phyloP scores from a whole-genome alignment of 768 basidiomycete genomes.

The Neoboletus subvelutipes region DNA sequence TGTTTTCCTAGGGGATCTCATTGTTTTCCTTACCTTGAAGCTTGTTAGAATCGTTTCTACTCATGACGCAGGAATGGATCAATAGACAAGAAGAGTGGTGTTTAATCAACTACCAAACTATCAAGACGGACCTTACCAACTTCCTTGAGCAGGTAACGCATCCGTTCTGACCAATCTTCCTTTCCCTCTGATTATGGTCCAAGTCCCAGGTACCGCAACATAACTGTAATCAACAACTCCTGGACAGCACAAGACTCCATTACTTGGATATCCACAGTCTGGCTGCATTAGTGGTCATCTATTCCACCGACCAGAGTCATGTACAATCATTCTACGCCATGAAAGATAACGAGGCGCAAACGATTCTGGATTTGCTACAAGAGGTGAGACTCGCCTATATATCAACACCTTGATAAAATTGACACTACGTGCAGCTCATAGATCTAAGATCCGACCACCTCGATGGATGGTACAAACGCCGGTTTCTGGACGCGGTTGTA shows the following conservation, averaged over 20 bases:
- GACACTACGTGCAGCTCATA: slow-evolving; percentile 21
- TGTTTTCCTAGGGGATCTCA: background rate
- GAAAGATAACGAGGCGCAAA: slow-evolving; percentile 23
- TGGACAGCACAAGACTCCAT: slow-evolving; percentile 14
- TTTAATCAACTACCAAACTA: slow-evolving; percentile 19
- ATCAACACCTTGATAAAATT: background rate
- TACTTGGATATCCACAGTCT: slow-evolving; percentile 24
- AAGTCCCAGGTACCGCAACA: slow-evolving; percentile 21
- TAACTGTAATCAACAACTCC: slow-evolving; percentile 19
- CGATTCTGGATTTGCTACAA: slow-evolving; percentile 29
- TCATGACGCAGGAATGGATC: slow-evolving; percentile 20
- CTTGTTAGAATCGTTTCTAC: slow-evolving; percentile 16
- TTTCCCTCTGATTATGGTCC: background rate
- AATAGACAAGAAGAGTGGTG: slow-evolving; percentile 25
- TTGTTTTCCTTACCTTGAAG: slow-evolving; percentile 5
- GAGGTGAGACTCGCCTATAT: slow-evolving; percentile 7
- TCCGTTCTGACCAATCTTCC: background rate
- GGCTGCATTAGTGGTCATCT: slow-evolving; percentile 23
- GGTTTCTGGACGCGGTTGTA: slow-evolving; percentile 30
- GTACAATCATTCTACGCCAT: slow-evolving; percentile 22
- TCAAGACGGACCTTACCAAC: slow-evolving; percentile 13
- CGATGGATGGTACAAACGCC: slow-evolving; percentile 27
- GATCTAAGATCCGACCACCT: slow-evolving; percentile 21
- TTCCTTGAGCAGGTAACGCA: slow-evolving; percentile 15
- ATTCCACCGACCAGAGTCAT: slow-evolving; percentile 16